Base-by-base conservation (phyloP, 2,329 filamentous ascomycete species). In the Epichloe brachyelytri region DNA sequence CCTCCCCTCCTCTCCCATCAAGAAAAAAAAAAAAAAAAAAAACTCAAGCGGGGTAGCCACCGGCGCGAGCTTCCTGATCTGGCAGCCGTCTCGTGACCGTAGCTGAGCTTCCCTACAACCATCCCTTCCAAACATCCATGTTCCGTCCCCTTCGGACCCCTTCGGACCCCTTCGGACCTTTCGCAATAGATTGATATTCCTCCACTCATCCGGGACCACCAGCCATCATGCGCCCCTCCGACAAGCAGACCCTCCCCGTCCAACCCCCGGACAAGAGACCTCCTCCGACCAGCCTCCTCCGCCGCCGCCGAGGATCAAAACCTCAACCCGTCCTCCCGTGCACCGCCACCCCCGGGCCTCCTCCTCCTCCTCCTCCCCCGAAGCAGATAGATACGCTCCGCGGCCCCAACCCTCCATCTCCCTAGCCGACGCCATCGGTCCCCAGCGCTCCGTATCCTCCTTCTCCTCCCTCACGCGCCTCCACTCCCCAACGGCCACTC, bases 401-500 rank as follows among this genome's bases (percentile, higher is more conserved):
- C 43, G 26, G 43, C 53, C 11, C 51, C 56, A 50, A 51, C 72
- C 72, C 46, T 66, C 70, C 33, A 78, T 91, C 34, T 80, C 88
- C 54, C 79, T 97, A 51, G 86, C 85, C 41, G 91, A 97, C 67
- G 83, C 95, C 36, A 82, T 96, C 57, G 85, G 86, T 39, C 83
- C 83, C 57, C 82, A 88, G 51, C 82, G 86, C 58, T 78, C 75
- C 54, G 86, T 95, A 63, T 89, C 88, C 56, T 83, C 90, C 58
- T 97, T 96, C 68, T 85, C 88, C 33, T 82, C 82, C 41, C 81
- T 95, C 61, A 83, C 85, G 5, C 81, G 89, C 53, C 84, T 91
- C 62, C 80, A 90, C 59, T 77, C 82, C 45, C 69, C 75, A n/a
- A 75, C 90, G 19, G 77, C 80, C 10, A 69, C 72, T 20, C 85